These are phyloP conservation scores for Onygenales sp. DNA, from an alignment of 2,329 filamentous ascomycete genomes.

Conservation along the genomic window DNA sequence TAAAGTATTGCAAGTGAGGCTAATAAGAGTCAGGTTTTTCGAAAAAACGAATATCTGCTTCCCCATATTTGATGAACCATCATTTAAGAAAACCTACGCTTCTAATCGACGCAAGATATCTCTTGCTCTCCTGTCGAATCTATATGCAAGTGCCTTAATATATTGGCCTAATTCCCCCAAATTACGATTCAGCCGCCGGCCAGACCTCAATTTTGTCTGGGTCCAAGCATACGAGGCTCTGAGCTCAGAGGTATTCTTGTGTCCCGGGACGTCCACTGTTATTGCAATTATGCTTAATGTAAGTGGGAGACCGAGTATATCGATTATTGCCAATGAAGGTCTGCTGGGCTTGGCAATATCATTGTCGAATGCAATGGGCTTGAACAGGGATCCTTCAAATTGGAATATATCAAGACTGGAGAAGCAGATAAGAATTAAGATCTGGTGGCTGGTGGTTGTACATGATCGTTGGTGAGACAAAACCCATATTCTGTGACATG, in stretches of 20 bases:
- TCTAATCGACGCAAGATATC: slow-evolving; percentile 39
- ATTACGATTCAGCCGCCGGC: slow-evolving; percentile 28
- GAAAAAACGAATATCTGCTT: slow-evolving; percentile 43
- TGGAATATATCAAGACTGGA: slow-evolving; percentile 47
- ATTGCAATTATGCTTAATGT: slow-evolving; percentile 46
- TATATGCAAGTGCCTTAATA: slow-evolving; percentile 44
- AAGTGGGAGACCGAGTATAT: slow-evolving; percentile 45
- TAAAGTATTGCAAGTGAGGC: background rate
- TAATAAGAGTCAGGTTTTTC: slow-evolving; percentile 35
- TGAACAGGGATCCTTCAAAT: slow-evolving; percentile 43
- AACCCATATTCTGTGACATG: background rate
- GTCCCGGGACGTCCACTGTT: slow-evolving; percentile 46
- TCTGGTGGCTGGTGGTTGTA: slow-evolving; percentile 49
- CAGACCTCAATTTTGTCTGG: slow-evolving; percentile 49
- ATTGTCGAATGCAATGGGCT: slow-evolving; percentile 44
- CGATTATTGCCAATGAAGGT: slow-evolving; percentile 46
- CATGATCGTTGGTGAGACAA: slow-evolving; percentile 46
- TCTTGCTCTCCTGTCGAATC: slow-evolving; percentile 41
- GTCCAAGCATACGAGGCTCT: slow-evolving; percentile 47
- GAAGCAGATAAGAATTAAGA: slow-evolving; percentile 42
- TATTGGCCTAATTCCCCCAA: slow-evolving; percentile 40
- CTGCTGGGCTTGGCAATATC: slow-evolving; percentile 43
- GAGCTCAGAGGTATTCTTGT: slow-evolving; percentile 45
- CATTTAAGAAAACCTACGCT: slow-evolving; percentile 35
- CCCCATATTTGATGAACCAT: slow-evolving; percentile 43